Evolutionary conservation across 2,329 filamentous ascomycete species (phyloP).

Genomic region (Trichoderma aggressivum): DNA sequence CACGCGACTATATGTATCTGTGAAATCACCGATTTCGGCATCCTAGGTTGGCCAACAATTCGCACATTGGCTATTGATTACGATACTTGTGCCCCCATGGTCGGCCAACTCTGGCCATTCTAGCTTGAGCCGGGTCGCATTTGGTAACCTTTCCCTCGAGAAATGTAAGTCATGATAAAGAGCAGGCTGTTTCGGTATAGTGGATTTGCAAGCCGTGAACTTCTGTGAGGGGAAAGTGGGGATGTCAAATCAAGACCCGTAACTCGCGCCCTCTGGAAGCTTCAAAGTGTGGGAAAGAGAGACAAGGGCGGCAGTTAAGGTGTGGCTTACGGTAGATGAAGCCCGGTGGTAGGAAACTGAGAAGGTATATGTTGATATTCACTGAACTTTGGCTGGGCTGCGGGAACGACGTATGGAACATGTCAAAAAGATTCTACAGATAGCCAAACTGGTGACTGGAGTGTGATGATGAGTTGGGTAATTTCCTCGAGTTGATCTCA

Average conservation of each 20-base stretch:
- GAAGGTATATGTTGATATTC: background rate
- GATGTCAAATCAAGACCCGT: background rate
- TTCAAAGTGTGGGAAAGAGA: background rate
- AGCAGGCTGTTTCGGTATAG: slow-evolving; percentile 2
- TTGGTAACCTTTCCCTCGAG: background rate
- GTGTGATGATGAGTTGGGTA: background rate
- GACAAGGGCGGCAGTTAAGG: background rate
- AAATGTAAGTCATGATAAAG: background rate
- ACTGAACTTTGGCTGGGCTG: background rate
- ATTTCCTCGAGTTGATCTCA: background rate
- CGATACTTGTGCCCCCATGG: background rate
- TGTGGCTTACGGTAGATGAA: background rate
- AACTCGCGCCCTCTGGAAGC: background rate
- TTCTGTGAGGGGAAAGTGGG: slow-evolving; percentile 1
- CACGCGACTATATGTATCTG: background rate
- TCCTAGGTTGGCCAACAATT: background rate
- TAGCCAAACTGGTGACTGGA: background rate
- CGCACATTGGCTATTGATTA: too few species aligned
- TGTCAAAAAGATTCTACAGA: background rate
- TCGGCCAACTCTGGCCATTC: background rate
- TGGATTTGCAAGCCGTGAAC: background rate
- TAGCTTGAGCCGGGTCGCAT: background rate
- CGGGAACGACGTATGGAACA: background rate
- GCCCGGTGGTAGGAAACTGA: background rate
- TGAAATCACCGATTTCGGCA: background rate